These are phyloP conservation scores for Sphaerobolus stellatus DNA, from an alignment of 1,284 basidiomycete species.

Conservation along the genomic window DNA sequence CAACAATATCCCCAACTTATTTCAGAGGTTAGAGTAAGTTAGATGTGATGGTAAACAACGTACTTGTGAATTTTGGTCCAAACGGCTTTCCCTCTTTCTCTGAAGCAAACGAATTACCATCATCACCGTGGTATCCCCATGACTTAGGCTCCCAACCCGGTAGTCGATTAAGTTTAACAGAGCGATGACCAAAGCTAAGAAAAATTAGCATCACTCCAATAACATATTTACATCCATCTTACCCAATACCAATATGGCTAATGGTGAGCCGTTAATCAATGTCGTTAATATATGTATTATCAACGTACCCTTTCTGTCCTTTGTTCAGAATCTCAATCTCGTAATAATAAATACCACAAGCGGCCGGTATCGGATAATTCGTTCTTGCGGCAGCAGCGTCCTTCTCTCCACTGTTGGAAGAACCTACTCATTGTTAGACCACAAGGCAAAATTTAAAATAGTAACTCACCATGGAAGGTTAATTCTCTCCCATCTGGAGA, in stretches of 20 bases:
- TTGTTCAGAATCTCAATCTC: constrained; percentile 81
- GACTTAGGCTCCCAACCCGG: constrained; percentile 88
- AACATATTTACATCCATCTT: constrained; percentile 7
- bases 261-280: constrained; percentile 15
- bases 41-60: constrained; percentile 22
- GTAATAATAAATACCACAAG: constrained; percentile 88
- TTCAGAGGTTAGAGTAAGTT: constrained; percentile 11
- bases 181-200: constrained; percentile 43
- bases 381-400: constrained; percentile 83
- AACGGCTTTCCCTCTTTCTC: constrained; percentile 73
- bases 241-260: constrained; percentile 81
- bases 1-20: constrained; percentile 79
- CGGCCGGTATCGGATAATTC: constrained; percentile 70
- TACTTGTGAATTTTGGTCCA: constrained; percentile 74
- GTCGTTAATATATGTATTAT: constrained; percentile 10
- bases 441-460: constrained; percentile 9
- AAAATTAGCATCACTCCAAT: constrained; percentile 47
- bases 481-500: constrained; percentile 70
- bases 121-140: constrained; percentile 96
- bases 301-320: constrained; percentile 71
- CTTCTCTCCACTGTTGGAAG: constrained; percentile 61
- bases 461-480: constrained; percentile 55
- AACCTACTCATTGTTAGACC: constrained; percentile 34
- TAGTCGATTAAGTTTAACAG: constrained; percentile 68
- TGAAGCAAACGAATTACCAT: constrained; percentile 76